phyloP scores from a whole-genome alignment of 73 alveolate species.

The Diophrys appendiculata region DNA sequence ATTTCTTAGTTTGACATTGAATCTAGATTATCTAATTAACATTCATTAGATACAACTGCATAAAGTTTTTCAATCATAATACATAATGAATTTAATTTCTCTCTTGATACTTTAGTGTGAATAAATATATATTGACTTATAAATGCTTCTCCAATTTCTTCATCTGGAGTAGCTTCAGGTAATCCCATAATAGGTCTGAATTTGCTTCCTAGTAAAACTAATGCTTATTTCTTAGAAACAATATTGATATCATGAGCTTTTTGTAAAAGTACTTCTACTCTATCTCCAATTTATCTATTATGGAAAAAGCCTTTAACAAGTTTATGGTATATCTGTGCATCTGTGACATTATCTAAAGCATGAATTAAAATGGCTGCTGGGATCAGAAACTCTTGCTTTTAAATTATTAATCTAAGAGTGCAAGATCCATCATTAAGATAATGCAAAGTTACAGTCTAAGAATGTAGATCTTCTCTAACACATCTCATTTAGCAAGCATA shows the following conservation, averaged over 20 bases:
- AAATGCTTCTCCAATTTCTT: constrained; percentile 91
- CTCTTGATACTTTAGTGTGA: constrained; percentile 79
- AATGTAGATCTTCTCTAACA: constrained; percentile 95
- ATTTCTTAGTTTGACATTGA: constrained; percentile 94
- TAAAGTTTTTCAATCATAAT: constrained; percentile 94
- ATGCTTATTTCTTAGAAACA: neutral
- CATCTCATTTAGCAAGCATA: constrained; percentile 96
- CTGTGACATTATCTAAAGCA: constrained; percentile 88
- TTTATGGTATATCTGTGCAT: constrained; percentile 84
- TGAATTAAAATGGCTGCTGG: constrained; percentile 92
- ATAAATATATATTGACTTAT: constrained; percentile 88
- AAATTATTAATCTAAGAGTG: constrained; percentile 84
- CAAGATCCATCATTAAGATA: constrained; percentile 95
- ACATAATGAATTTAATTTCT: constrained; percentile 84
- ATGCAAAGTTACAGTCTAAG: constrained; percentile 94
- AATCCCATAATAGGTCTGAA: constrained; percentile 82
- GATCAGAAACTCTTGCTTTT: constrained; percentile 93
- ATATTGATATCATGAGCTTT: constrained; percentile 70
- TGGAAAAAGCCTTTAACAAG: constrained; percentile 90
- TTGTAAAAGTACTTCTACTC: constrained; percentile 96
- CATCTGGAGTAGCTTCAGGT: constrained; percentile 86
- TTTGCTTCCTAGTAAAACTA: constrained; percentile 86
- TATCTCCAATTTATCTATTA: constrained; percentile 88
- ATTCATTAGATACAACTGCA: constrained; percentile 91
- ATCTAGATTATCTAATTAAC: constrained; percentile 93